Conservation (phyloP, 805 yeast species). For the Metschnikowia chrysomelidarum region DNA sequence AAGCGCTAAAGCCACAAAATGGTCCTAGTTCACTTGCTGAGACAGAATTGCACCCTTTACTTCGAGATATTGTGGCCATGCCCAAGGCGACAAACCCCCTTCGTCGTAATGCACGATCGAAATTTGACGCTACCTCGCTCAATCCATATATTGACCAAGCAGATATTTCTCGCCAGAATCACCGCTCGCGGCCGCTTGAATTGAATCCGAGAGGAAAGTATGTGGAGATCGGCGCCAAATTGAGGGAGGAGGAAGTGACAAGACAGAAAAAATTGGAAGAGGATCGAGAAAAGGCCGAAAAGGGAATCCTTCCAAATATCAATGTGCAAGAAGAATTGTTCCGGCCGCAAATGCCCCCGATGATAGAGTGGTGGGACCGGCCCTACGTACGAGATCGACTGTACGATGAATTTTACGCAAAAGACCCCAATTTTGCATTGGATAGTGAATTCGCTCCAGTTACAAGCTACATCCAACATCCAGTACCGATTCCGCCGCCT, state of each 20-base stretch:
- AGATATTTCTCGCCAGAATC: conserved; percentile 7
- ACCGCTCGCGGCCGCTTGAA: conserved; percentile 35
- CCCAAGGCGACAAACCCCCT: conserved; percentile 31
- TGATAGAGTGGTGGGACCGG: conserved; percentile 88
- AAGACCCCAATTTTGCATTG: conserved; percentile 24
- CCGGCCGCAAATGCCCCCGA: conserved; percentile 52
- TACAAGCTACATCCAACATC: conserved; percentile 78
- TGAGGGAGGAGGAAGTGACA: conserved; percentile 36
- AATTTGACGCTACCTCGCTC: conserved; percentile 34
- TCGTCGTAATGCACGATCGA: conserved; percentile 25
- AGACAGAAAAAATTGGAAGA: conserved; percentile 23
- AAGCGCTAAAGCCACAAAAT: too few relatives aligned
- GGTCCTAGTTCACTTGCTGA: too few relatives aligned
- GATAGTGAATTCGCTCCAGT: conserved; percentile 49
- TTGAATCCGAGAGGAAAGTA: conserved; percentile 67
- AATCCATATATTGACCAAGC: conserved; percentile 40
- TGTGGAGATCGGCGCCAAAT: conserved; percentile 50
- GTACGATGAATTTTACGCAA: conserved; percentile 35
- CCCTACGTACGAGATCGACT: conserved; percentile 45
- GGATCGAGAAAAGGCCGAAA: conserved; percentile 30
- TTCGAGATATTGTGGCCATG: conserved; percentile 26
- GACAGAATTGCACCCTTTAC: conserved; percentile 33
- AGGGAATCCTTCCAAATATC: conserved; percentile 52
- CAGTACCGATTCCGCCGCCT: conserved; percentile 60
- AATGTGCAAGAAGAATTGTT: conserved; percentile 56